phyloP scores from a whole-genome alignment of 2,329 filamentous ascomycete species.

The Gnomoniopsis smithogilvyi region DNA sequence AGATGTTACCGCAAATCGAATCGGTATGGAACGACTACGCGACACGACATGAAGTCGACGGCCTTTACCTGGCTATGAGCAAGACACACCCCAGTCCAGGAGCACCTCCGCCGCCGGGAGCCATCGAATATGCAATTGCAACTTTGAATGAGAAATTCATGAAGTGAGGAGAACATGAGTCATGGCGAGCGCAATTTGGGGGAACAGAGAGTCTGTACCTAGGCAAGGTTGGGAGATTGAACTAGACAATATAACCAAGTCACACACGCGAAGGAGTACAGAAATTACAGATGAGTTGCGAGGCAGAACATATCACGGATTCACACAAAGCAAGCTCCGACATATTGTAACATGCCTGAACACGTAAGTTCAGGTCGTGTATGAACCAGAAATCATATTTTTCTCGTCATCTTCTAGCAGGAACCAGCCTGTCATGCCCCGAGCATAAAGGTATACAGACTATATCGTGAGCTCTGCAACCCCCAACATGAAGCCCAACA shows the following conservation, averaged over 20 bases:
- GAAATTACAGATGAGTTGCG: no score
- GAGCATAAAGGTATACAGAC: background rate
- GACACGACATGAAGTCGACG: background rate
- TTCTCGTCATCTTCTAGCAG: no score
- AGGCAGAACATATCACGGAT: no score
- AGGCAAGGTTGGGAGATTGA: background rate
- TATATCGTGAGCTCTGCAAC: background rate
- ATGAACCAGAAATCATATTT: no score
- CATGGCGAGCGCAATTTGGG: background rate
- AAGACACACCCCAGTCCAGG: background rate
- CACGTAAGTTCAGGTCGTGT: no score
- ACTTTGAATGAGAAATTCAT: constrained; percentile 1
- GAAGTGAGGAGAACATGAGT: background rate
- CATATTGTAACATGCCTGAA: no score
- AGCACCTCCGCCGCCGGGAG: background rate
- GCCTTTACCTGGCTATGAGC: constrained; percentile 5
- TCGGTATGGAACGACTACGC: constrained; percentile 2
- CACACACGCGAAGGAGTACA: no score
- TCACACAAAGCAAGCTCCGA: no score
- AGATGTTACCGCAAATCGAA: constrained; percentile 1
- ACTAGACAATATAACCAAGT: no score
- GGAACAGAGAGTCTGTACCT: background rate
- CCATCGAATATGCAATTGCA: background rate
- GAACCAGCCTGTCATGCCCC: no score
- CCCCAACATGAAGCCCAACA: background rate